A percentile compares a stretch with the other conserved stretches of the same genome.
phyloP scores from a whole-genome alignment of 1,139 yeast species.

The Tardiomyces digboiensis region DNA sequence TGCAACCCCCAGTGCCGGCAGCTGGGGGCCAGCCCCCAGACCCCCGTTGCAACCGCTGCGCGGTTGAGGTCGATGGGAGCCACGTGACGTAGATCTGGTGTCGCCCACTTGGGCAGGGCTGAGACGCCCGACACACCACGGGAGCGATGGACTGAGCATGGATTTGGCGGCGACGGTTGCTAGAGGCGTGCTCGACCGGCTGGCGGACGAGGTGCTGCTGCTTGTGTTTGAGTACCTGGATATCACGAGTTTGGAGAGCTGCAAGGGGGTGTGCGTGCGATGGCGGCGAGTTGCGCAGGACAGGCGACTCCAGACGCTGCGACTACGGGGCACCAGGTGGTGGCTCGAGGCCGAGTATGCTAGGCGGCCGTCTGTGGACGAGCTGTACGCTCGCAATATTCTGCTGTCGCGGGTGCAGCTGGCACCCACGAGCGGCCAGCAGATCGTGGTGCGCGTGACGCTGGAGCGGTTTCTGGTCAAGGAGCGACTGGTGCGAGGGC shows the following conservation, averaged over 20 bases:
- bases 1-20: no score
- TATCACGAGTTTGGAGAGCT: slow-evolving; percentile 17
- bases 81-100: no score
- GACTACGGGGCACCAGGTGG: slow-evolving; percentile 12
- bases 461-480: slow-evolving; percentile 2
- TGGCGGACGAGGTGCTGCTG: slow-evolving; percentile 21
- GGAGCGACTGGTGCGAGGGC: slow-evolving; percentile 9
- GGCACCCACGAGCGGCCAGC: slow-evolving; percentile 16
- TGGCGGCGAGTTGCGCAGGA: slow-evolving; percentile 18
- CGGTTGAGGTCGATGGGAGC: no score
- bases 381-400: slow-evolving; percentile 17
- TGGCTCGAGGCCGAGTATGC: slow-evolving; percentile 13
- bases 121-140: neutral
- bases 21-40: neutral
- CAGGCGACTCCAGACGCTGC: slow-evolving; percentile 12
- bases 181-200: no score
- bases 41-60: neutral
- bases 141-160: neutral
- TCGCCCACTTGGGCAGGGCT: no score
- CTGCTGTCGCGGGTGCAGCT: slow-evolving; percentile 16
- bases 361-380: slow-evolving; percentile 16
- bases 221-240: slow-evolving; percentile 16
- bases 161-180: neutral
- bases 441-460: slow-evolving; percentile 9
- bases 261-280: slow-evolving; percentile 13